Conservation (phyloP, 2,329 filamentous ascomycete genomes). For the Orbilia javanica region DNA sequence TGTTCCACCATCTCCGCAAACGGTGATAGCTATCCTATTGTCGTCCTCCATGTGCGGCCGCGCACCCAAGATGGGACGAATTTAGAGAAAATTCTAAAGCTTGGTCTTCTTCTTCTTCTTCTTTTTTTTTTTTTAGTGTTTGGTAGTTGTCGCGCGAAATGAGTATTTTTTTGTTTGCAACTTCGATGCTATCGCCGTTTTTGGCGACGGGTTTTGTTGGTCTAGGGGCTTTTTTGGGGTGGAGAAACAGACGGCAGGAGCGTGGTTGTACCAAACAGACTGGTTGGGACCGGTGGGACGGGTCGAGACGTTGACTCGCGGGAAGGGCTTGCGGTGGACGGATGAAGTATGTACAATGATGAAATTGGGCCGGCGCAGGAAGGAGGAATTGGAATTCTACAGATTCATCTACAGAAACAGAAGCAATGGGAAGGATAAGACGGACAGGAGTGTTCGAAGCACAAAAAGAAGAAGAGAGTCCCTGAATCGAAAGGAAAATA, state of each 20-base stretch:
- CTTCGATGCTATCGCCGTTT: conserved; percentile 41
- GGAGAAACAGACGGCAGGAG: conserved; percentile 29
- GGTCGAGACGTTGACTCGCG: conserved; percentile 4
- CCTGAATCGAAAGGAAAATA: conserved; percentile 56
- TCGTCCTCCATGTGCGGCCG: conserved; percentile 65
- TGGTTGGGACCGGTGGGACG: conserved; percentile 18
- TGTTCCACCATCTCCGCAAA: conserved; percentile 83
- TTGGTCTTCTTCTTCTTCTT: too few relatives aligned
- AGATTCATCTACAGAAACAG: conserved; percentile 36
- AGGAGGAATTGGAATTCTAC: conserved; percentile 30
- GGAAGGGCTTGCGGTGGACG: conserved; percentile 29
- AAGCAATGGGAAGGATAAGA: conserved; percentile 38
- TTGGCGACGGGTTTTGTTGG: conserved; percentile 36
- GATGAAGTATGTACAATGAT: conserved; percentile 26
- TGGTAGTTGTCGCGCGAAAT: conserved; percentile 12
- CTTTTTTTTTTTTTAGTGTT: not conserved
- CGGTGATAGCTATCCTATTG: conserved; percentile 74
- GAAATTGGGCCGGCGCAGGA: conserved; percentile 34
- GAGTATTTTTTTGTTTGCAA: conserved; percentile 6
- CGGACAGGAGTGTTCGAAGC: conserved; percentile 27
- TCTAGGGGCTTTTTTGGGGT: conserved; percentile 12
- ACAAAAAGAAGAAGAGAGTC: conserved; percentile 30
- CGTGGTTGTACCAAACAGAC: conserved; percentile 27
- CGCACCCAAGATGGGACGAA: conserved; percentile 24
- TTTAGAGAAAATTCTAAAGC: conserved; percentile 20